Evolutionary conservation across 2,329 filamentous ascomycete genomes (phyloP), one percentile per base, ranked within the genome.

Genomic region (Cephalotrichum gorgonifer): DNA sequence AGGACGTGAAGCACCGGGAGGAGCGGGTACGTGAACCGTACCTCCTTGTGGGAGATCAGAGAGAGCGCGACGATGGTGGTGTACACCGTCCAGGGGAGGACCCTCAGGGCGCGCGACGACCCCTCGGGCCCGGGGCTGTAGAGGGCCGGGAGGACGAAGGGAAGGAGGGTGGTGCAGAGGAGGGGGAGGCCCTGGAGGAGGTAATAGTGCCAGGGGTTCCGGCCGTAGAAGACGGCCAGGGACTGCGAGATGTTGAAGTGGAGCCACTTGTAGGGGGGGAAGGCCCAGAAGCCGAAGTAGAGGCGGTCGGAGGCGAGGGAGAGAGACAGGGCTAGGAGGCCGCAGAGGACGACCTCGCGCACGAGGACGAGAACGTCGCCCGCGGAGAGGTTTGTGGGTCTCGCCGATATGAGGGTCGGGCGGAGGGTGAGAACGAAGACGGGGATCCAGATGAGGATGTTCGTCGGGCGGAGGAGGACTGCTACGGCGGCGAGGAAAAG

Each of bases 11-110:
- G 75, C n/a, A 83, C 76, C 2, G 93, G 91, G 2, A 97, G 76
- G 17, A 98, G 76, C 1, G 93, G 91, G 59, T 95, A 95, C 56
- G 97, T 86, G 70, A 98, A 98, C 59, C 93, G 88, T 57, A 95
- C 87, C 73, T 98, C 93, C 64, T 98, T 98, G 69, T 98, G 93
- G 1, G 88, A 82, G 55, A 97, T 86, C 43, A 86, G 61, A 2
- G 88, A 95, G 30, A 97, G 75, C 2, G 72, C 64, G 1, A 68
- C 62, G 9, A 86, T 67, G 50, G 83, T 85, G 27, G 79, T 64
- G 49, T 83, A 54, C 39, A 84, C 73, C 7, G 79, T 71, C 27
- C 73, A 71, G 9, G 80, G 72, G 8, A 90, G 67, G 31, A 50
- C 45, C 49, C 70, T 71, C 39, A 62, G 49, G 14, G 44, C 47